Conservation (phyloP, 1,284 basidiomycete genomes). For the Fomes fomentarius region DNA sequence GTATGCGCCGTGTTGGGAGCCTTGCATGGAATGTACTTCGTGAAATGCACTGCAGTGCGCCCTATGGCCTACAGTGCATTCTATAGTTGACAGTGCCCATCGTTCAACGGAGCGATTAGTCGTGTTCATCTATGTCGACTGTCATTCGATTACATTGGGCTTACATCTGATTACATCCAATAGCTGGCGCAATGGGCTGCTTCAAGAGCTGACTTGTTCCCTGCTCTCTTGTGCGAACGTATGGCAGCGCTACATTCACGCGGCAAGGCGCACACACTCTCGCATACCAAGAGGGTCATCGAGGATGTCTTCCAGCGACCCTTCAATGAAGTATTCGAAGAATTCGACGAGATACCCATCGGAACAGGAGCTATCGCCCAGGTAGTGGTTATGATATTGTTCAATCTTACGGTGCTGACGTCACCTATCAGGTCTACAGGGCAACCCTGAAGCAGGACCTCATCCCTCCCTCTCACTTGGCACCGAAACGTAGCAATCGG, state of each 20-base stretch:
- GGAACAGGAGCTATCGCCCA: constrained; percentile 99
- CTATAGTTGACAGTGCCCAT: too few species aligned
- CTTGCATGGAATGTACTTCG: too few species aligned
- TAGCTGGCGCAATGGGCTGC: constrained; percentile 99
- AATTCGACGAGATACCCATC: constrained; percentile 87
- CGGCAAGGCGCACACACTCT: constrained; percentile 82
- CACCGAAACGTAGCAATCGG: constrained; percentile 60
- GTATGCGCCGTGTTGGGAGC: too few species aligned
- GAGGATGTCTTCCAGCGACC: constrained; percentile 82
- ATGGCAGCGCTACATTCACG: constrained; percentile 91
- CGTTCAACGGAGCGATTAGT: too few species aligned
- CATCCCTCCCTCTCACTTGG: constrained; percentile 80
- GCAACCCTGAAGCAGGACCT: constrained; percentile 85
- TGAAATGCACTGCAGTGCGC: too few species aligned
- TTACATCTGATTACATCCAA: too few species aligned
- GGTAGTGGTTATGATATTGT: constrained; percentile 45
- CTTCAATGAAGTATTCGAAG: constrained; percentile 91
- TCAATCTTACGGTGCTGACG: not conserved
- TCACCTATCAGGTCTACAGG: constrained; percentile 71
- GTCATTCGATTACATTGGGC: too few species aligned
- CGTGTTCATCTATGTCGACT: too few species aligned
- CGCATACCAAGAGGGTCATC: constrained; percentile 84
- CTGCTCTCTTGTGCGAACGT: constrained; percentile 85
- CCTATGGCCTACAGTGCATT: too few species aligned
- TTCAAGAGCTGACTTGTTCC: constrained; percentile 93